Evolutionary conservation across 2,329 filamentous ascomycete genomes (phyloP), one percentile per base, ranked within the genome.

Genomic region (Cladosporium sp.): DNA sequence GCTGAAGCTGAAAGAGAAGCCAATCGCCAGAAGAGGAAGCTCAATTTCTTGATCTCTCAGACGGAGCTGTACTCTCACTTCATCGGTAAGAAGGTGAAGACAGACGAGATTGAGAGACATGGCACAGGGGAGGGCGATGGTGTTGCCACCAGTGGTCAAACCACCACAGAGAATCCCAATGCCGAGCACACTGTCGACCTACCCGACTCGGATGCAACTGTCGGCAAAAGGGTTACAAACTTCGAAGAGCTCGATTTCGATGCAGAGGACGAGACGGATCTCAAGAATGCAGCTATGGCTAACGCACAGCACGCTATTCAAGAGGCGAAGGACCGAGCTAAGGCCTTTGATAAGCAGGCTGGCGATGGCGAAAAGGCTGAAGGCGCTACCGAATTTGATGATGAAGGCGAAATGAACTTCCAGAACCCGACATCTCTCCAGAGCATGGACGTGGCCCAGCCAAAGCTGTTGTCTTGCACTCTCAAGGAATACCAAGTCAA

Each of bases 21-120:
- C 15, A 96, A 96, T 66, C 85, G 94, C 63, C 94, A 99, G 77
- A 96, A 96, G 83, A 87, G 94, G 68, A 99, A 99, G 79, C 89
- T 99, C 72, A 97, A 99, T 77, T 99, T 99, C 82, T 83, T 99
- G 62, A 99, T 99, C 73, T 97, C 93, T 1, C 94, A 99, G 77
- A 99, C 94, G 0, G 94, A 99, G 73, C 82, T 99, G 51, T 99
- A 99, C 79, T 97, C 93, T 40, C 94, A 99, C 80, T 99, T 99
- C 75, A 97, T 99, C 67, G 93, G 94, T 73, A 96, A 96, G 78
- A 99, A 99, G 80, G 96, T 97, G 76, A 96, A 96, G 78, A 97
- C 93, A 1, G 89, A 94, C 65, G 92, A 97, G 70, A 91, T 96
- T 48, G 92, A 99, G 75, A 83, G 88, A 59, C 93, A 90, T 49